A percentile compares a stretch with the other conserved stretches of the same genome.
Conservation (phyloP, 2,329 filamentous ascomycete species). For the Septoria petroselini region DNA sequence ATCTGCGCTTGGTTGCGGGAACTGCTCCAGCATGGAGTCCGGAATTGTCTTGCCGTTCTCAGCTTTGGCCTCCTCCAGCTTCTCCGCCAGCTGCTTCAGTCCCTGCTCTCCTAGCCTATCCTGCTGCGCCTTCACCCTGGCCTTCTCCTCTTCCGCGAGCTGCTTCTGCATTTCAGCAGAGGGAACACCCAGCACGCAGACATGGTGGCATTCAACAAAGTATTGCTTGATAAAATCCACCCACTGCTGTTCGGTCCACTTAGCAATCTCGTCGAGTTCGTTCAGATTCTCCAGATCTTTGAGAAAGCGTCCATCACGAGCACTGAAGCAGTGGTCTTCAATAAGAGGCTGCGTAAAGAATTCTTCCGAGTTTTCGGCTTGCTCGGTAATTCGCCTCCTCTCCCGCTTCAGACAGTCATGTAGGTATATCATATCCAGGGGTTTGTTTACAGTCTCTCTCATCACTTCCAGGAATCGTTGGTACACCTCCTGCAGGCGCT, state of each 20-base stretch:
- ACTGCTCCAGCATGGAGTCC: slow-evolving; percentile 71
- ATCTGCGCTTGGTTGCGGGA: slow-evolving; percentile 77
- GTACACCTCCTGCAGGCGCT: slow-evolving; percentile 79
- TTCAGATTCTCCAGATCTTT: slow-evolving; percentile 42
- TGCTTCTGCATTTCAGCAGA: slow-evolving; percentile 75
- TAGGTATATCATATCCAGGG: slow-evolving; percentile 86
- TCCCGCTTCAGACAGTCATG: slow-evolving; percentile 81
- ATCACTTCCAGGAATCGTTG: slow-evolving; percentile 80
- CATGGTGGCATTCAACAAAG: slow-evolving; percentile 79
- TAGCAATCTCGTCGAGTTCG: slow-evolving; percentile 65
- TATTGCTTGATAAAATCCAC: slow-evolving; percentile 75
- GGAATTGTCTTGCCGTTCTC: slow-evolving; percentile 89
- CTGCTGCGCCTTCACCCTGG: slow-evolving; percentile 73
- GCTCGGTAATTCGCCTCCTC: slow-evolving; percentile 75
- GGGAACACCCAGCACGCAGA: slow-evolving; percentile 84
- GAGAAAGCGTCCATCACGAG: slow-evolving; percentile 66
- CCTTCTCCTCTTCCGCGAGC: slow-evolving; percentile 77
- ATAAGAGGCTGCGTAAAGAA: slow-evolving; percentile 86
- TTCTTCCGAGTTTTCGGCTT: slow-evolving; percentile 74
- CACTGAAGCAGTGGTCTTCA: slow-evolving; percentile 86
- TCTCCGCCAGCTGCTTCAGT: slow-evolving; percentile 68
- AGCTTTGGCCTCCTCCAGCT: slow-evolving; percentile 76
- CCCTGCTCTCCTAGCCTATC: slow-evolving; percentile 78
- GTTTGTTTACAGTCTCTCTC: slow-evolving; percentile 72
- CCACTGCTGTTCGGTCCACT: slow-evolving; percentile 84